phyloP scores from a whole-genome alignment of 805 yeast genomes.

The Barnettozyma populi region DNA sequence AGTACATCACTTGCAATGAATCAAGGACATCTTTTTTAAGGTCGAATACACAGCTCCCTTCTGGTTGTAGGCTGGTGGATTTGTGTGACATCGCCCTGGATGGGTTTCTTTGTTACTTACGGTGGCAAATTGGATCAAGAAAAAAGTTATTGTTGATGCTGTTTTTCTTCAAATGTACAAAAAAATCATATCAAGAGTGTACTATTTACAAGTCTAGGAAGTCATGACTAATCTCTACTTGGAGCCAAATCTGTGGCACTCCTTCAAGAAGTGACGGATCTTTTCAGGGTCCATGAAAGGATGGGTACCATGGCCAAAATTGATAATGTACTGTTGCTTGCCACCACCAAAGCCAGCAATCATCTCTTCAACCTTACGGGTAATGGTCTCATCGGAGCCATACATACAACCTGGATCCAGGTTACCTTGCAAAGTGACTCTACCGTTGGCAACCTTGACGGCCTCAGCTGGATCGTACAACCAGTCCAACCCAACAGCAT shows the following conservation, averaged over 20 bases:
- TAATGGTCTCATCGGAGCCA: constrained; percentile 78
- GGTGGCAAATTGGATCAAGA: background rate
- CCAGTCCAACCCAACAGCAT: constrained; percentile 94
- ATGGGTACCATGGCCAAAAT: constrained; percentile 97
- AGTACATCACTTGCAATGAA: constrained; percentile 47
- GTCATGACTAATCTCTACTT: constrained; percentile 19
- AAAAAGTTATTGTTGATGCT: background rate
- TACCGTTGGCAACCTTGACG: constrained; percentile 61
- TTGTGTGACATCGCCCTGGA: background rate
- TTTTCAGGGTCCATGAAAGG: constrained; percentile 96
- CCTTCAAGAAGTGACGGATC: constrained; percentile 77
- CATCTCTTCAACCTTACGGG: constrained; percentile 81
- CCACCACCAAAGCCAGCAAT: constrained; percentile 92
- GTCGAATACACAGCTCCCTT: constrained; percentile 46
- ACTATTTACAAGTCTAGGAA: background rate
- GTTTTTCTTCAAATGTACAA: background rate
- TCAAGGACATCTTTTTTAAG: constrained; percentile 35
- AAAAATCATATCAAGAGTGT: background rate
- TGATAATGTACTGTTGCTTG: constrained; percentile 82
- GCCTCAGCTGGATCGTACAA: constrained; percentile 80
- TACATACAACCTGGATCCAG: constrained; percentile 93
- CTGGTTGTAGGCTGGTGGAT: constrained; percentile 4
- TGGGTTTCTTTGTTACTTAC: background rate
- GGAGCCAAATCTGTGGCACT: constrained; percentile 76
- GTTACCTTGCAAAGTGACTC: constrained; percentile 90